phyloP scores from a whole-genome alignment of 345 rosid species.

The rapeseed (Brassica napus) region DNA sequence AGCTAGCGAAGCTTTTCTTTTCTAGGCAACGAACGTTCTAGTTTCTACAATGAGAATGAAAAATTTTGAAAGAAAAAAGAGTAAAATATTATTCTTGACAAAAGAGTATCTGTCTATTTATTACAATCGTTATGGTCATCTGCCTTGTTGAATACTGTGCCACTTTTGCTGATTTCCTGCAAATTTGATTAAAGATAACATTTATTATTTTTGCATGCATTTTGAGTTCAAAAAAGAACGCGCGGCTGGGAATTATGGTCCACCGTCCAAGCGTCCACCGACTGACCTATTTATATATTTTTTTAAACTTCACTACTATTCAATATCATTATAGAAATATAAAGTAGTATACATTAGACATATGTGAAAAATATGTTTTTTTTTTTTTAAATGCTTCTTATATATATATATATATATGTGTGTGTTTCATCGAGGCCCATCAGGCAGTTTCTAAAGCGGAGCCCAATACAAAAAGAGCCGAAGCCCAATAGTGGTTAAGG shows the following conservation, averaged over 20 bases:
- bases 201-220: background rate
- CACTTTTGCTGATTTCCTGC: slow-evolving; percentile 28
- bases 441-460: too few species aligned
- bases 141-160: slow-evolving; percentile 30
- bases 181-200: slow-evolving; percentile 5
- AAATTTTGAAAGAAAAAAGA: background rate
- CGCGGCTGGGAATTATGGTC: slow-evolving; percentile 8
- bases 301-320: too few species aligned
- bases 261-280: slow-evolving; percentile 26
- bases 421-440: too few species aligned
- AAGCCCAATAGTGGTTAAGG: too few species aligned
- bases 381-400: too few species aligned
- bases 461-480: too few species aligned
- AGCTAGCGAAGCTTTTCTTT: background rate
- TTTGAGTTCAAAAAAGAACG: background rate
- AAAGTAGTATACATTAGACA: too few species aligned
- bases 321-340: too few species aligned
- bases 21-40: slow-evolving; percentile 11
- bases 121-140: background rate
- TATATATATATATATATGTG: too few species aligned
- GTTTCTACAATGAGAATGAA: background rate
- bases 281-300: background rate
- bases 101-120: background rate
- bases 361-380: too few species aligned
- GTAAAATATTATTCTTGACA: background rate